Evolutionary conservation across 345 rosid species (phyloP), one percentile per base, ranked within the genome.

Genomic region (Pelargonium nanum): DNA sequence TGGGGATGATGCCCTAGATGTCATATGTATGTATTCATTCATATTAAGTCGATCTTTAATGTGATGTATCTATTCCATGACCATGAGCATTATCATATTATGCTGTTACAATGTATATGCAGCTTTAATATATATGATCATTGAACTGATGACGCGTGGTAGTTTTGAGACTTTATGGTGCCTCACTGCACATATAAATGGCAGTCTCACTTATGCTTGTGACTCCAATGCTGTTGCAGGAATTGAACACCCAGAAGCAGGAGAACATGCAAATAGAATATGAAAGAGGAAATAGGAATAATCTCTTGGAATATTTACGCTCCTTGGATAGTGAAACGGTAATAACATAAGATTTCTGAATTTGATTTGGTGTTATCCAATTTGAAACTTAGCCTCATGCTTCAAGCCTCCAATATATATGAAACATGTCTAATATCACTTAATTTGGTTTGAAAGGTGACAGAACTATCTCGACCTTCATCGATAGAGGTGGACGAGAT

Each of bases 401-500:
- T 6, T 12, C 48, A 40, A 2, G 13, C 48, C 48, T 40, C 6
- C 19, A 65, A 21, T 34, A 21, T 50, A 44, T 51, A 22, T 48
- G 16, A 23, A 24, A 10, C 23, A 0, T 68, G 44, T 74, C 26
- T 40, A 44, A 57, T 57, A 24, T 25, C 4, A 7, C 32, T 17
- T 52, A 32, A 26, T 52, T 59, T 24, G 22, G 65, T 30, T 50
- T 52, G 3, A 61, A 68, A 91, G 96, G 96, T 91, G 56, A 76
- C 55, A 8, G 95, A 91, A 72, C 70, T 91, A 68, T 88, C 96
- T 71, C 81, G 68, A 24, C 92, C 92, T 19, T 88, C 98, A 57
- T 88, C 95, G n/a, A 58, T 78, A 30, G 88, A 88, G 69, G 91
- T 91, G 54, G 95, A 88, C 70, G 95, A 86, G 74, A 88, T 88